Base-by-base conservation (phyloP, 2,329 filamentous ascomycete species). In the Chaetomium sp. region DNA sequence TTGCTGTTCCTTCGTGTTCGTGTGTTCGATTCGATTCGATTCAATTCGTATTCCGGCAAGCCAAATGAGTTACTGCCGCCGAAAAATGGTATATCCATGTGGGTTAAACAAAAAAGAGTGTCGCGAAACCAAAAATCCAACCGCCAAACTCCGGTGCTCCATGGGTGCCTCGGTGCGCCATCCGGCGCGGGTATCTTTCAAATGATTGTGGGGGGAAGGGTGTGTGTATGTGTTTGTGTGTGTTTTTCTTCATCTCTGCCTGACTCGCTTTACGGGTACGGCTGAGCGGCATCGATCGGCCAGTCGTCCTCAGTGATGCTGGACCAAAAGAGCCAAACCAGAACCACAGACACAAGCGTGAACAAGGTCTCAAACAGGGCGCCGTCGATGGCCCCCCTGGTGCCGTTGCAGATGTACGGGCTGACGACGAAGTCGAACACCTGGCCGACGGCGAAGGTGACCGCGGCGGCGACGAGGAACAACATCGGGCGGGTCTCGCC, bases 281-380 rank as follows among this genome's bases (percentile, higher is more conserved):
- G 59, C 40, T 59, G 59, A 46, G 48, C 50, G 14, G 58, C 53
- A 12, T 59, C 57, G 56, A 64, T 79, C 14, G 91, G 90, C 94
- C 94, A 99, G 75, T 96, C 92, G 67, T 99, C 94, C 73, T 99
- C 94, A 12, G 94, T 99, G 66, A 99, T 99, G 74, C 91, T 96
- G 47, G 91, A 95, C 94, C 94, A 99, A 78, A 99, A 99, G 55
- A 89, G 72, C 91, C 94, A 99, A 61, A 96, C 75, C 73, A 84
- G 84, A 14, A 89, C 79, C 4, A 99, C 90, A 0, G 91, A 80
- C 10, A 92, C 74, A 0, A 96, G 77, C 0, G 91, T 97, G 74
- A 99, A 97, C 6, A 97, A 76, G 0, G 91, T 95, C 71, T 96
- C 83, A 71, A 99, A 99, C 0, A 99, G 74, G 5, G 92, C 84